Percentiles rank a stretch among this genome's conserved stretches.
These are phyloP conservation scores for Blastobotrys capitulatus DNA, from an alignment of 1,139 yeast genomes.

Conservation along the genomic window DNA sequence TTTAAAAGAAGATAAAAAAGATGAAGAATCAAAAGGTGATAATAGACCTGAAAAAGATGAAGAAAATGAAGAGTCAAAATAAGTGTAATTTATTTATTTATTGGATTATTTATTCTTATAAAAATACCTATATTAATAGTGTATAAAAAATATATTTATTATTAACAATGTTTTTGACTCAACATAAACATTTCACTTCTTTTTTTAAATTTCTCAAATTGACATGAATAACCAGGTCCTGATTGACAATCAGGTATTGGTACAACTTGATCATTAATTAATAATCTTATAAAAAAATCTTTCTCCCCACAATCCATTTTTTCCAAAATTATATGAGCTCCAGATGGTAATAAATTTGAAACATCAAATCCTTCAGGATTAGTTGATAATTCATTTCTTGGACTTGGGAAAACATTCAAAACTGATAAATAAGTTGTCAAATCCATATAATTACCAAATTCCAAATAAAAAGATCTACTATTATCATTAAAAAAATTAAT, in stretches of 20 bases:
- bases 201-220: not conserved
- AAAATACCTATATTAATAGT: too few relatives aligned
- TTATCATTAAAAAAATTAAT: conserved; percentile 40
- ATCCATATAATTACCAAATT: conserved; percentile 53
- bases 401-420: conserved; percentile 37
- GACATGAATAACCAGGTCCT: conserved; percentile 42
- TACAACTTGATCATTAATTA: conserved; percentile 52
- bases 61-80: too few relatives aligned
- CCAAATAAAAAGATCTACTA: conserved; percentile 35
- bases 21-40: too few relatives aligned
- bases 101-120: too few relatives aligned
- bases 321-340: conserved; percentile 45
- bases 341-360: conserved; percentile 50
- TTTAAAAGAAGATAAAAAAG: too few relatives aligned
- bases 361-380: conserved; percentile 34
- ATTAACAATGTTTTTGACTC: not conserved
- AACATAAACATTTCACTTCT: not conserved
- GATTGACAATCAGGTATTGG: conserved; percentile 43
- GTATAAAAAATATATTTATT: too few relatives aligned
- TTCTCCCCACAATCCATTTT: conserved; percentile 35
- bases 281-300: conserved; percentile 39
- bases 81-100: too few relatives aligned
- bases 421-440: conserved; percentile 41
- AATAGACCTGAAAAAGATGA: too few relatives aligned
- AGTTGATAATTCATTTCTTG: conserved; percentile 13